phyloP scores from a whole-genome alignment of 495 filamentous ascomycete genomes.

The Neurospora sp. region DNA sequence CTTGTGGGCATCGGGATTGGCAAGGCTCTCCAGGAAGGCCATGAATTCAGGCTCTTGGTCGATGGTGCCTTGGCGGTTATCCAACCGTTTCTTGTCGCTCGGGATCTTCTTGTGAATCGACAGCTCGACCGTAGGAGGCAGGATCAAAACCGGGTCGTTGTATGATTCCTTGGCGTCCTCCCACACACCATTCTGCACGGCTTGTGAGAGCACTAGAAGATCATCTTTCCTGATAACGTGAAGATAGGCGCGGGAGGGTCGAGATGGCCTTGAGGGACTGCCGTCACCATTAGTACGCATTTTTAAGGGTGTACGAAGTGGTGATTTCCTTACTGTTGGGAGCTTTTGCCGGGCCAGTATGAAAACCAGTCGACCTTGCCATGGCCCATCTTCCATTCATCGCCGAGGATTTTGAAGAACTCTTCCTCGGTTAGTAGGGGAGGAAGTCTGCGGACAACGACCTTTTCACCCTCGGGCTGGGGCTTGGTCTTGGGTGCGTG shows the following conservation, averaged over 20 bases:
- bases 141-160: conserved; percentile 57
- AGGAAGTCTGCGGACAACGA: conserved; percentile 75
- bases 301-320: background rate
- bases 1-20: conserved; percentile 53
- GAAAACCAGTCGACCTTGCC: conserved; percentile 76
- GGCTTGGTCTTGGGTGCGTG: conserved; percentile 44
- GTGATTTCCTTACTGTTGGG: conserved; percentile 61
- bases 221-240: conserved; percentile 55
- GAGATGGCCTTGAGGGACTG: conserved; percentile 69
- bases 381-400: conserved; percentile 67
- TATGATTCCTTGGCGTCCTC: conserved; percentile 62
- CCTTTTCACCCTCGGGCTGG: conserved; percentile 60
- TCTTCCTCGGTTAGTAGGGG: conserved; percentile 76
- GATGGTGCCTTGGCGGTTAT: conserved; percentile 85
- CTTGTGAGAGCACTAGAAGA: conserved; percentile 50
- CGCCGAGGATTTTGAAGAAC: conserved; percentile 62
- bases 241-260: conserved; percentile 67
- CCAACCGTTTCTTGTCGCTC: conserved; percentile 54
- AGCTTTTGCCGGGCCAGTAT: conserved; percentile 75
- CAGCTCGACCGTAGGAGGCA: conserved; percentile 69
- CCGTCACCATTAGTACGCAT: conserved; percentile 9
- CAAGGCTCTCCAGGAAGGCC: conserved; percentile 77
- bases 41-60: conserved; percentile 95
- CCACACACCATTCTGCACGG: conserved; percentile 54
- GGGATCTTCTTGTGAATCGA: conserved; percentile 75